phyloP scores from a whole-genome alignment of 768 basidiomycete genomes.

The Kwoniella sp. region DNA sequence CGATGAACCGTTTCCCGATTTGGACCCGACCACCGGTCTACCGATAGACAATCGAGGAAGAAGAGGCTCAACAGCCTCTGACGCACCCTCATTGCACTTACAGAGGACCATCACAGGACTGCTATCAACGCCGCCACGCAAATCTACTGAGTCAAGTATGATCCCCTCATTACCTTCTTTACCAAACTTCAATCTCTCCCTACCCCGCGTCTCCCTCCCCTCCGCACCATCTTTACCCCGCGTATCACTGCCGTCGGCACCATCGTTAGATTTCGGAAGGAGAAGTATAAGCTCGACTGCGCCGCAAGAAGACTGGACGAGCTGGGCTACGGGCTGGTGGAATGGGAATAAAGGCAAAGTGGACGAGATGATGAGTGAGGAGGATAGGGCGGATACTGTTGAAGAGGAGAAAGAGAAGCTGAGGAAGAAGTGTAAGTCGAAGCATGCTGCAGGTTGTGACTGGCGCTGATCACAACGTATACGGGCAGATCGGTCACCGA shows the following conservation, averaged over 20 bases:
- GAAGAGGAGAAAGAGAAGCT: conserved; percentile 61
- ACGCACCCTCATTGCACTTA: conserved; percentile 39
- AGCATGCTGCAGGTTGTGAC: too few species aligned
- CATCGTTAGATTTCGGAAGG: conserved; percentile 14
- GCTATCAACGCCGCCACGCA: conserved; percentile 9
- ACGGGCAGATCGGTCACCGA: conserved; percentile 69
- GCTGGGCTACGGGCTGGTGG: conserved; percentile 42
- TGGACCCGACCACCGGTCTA: conserved; percentile 46
- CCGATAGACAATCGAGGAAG: conserved; percentile 20
- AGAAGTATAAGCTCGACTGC: conserved; percentile 33
- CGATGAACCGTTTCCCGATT: conserved; percentile 40
- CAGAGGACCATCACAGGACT: conserved; percentile 48
- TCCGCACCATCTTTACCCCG: conserved; percentile 5
- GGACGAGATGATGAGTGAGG: conserved; percentile 61
- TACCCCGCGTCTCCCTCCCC: conserved; percentile 20
- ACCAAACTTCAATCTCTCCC: conserved; percentile 16
- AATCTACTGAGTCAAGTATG: conserved; percentile 1
- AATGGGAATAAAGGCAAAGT: conserved; percentile 60
- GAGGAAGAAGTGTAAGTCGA: conserved; percentile 64
- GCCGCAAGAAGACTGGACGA: conserved; percentile 36
- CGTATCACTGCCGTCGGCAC: conserved; percentile 1
- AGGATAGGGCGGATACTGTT: conserved; percentile 62
- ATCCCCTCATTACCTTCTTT: conserved; percentile 22
- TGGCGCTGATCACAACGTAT: too few species aligned
- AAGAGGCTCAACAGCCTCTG: conserved; percentile 18